Base-by-base conservation (phyloP, 441 rosid species). In the Iberis amara region DNA sequence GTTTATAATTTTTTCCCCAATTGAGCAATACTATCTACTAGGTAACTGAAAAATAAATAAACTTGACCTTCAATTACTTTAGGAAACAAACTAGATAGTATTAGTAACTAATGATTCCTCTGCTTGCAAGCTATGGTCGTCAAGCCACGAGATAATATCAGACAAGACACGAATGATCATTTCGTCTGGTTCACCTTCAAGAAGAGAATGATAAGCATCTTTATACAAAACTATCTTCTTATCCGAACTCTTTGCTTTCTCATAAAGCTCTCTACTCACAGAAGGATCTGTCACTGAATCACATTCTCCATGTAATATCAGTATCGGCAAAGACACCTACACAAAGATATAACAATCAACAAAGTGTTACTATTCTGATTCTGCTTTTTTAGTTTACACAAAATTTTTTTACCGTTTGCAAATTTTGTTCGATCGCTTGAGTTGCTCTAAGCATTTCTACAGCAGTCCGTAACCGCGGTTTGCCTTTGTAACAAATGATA, bases 111-210 rank as follows among this genome's bases (percentile, higher is more conserved):
- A 30, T 36, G 52, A 13, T 50, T 30, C 39, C 37, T 50, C 47
- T 42, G 56, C 53, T 50, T 57, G 56, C 7, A 53, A 54, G 47
- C 57, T 52, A 59, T 71, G 95, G 7, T 75, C 62, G 10, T 88
- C 79, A 10, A 91, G 89, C 98, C 98, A 91, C 6, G 74, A 72
- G 68, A 83, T 62, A 35, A 88, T 80, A 63, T 91, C 95, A 3
- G 47, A 52, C 11, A 88, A 64, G 68, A 85, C 96, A 61, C 66
- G 83, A 11, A 70, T 58, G 47, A 85, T 85, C 73, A 47, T 57
- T 23, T 80, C 94, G 61, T 91, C 98, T 4, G 96, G 82, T 58
- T 91, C 98, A 0, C 98, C 98, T 64, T 79, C 95, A 0, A 91
- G 84, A 31, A 91, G 83, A 42, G 94, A 39, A 69, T 91, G 98